Evolutionary conservation across 306 rosid species (phyloP), one percentile per base, ranked within the genome.

Genomic region (Gillenia trifoliata): DNA sequence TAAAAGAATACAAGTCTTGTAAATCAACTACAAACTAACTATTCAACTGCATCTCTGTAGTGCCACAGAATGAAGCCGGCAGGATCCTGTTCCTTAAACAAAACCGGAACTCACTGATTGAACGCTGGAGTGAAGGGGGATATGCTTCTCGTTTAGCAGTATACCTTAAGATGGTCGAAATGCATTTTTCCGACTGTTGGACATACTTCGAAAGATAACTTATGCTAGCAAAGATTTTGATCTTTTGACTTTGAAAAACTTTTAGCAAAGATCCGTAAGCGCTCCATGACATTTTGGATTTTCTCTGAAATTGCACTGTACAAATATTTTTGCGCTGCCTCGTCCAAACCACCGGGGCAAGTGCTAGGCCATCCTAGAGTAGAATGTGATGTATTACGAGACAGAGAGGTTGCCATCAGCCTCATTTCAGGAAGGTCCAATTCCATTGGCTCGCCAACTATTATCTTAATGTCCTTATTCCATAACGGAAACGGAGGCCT

Each of bases 401-500:
- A 85, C 83, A 63, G 34, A 30, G 89, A 62, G 78, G 81, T 75
- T 36, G 98, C 98, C 73, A 45, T 78, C 83, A 78, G 84, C 85
- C 79, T 92, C 95, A 92, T 75, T 74, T 68, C 71, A 19, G 84
- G 88, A 63, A 94, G 80, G 87, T 90, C 91, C 65, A 90, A 85
- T 57, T 90, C 84, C 67, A 94, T 82, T n/a, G 97, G 97, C 74
- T 90, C 88, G 9, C 98, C 98, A 63, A 94, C 75, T 69, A 83
- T 33, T 68, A 94, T 90, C 68, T 79, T 64, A 40, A 94, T 74
- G 68, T 86, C 88, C 90, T 90, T 94, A 67, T 89, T 81, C 59
- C 94, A 78, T 52, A 94, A 77, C 5, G 97, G 98, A 62, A 94
- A 36, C 19, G 74, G 92, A 79, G 98, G 90, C 76, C 97, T 86